Percentiles rank a stretch among this genome's conserved stretches.
Evolutionary conservation across 805 yeast species (phyloP).

Genomic region (Dipodascopsis uninucleata): DNA sequence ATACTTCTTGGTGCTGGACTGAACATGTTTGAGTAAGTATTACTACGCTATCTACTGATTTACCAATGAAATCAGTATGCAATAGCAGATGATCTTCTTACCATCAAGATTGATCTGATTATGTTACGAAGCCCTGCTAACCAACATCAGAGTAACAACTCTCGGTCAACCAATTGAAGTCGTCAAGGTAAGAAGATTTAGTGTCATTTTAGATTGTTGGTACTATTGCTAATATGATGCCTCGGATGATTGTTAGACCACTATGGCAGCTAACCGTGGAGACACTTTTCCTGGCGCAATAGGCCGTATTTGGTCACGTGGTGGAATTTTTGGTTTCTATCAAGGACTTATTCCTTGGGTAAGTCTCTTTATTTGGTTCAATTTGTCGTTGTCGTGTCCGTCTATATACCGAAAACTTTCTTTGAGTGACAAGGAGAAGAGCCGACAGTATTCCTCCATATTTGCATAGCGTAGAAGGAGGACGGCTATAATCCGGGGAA

Average conservation of each 20-base stretch:
- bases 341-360: slow-evolving; percentile 97
- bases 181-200: slow-evolving; percentile 41
- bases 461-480: too few species aligned
- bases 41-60: background rate
- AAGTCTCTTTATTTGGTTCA: slow-evolving; percentile 4
- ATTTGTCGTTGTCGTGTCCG: slow-evolving; percentile 1
- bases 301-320: slow-evolving; percentile 82
- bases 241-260: slow-evolving; percentile 50
- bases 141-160: slow-evolving; percentile 58
- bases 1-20: slow-evolving; percentile 90
- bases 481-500: too few species aligned
- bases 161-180: slow-evolving; percentile 98
- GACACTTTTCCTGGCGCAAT: slow-evolving; percentile 65
- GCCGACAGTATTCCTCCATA: too few species aligned
- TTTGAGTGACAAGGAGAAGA: too few species aligned
- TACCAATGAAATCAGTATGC: too few species aligned
- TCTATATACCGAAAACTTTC: too few species aligned
- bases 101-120: too few species aligned
- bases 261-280: slow-evolving; percentile 95
- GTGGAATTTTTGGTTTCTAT: slow-evolving; percentile 88
- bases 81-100: too few species aligned
- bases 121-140: background rate
- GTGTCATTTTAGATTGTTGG: background rate
- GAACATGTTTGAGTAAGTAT: slow-evolving; percentile 67
- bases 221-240: background rate